Conservation (phyloP, 306 rosid species). For the Vigna radiata region DNA sequence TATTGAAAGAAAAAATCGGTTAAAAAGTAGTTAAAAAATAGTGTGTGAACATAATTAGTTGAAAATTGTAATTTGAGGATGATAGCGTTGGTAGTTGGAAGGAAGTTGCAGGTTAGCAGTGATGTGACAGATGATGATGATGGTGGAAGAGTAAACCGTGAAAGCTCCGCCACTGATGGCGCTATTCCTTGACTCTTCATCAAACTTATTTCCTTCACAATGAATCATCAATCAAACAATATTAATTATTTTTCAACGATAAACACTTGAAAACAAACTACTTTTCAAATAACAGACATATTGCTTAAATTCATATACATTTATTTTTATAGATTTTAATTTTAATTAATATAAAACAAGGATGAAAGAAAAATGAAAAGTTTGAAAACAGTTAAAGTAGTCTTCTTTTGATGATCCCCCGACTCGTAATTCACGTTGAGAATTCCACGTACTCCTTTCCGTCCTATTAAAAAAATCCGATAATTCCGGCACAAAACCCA, state of each 20-base stretch:
- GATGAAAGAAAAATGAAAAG: not conserved
- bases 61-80: too few species aligned
- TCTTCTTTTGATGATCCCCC: not conserved
- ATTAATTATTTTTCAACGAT: too few species aligned
- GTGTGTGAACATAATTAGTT: too few species aligned
- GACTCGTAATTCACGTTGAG: not conserved
- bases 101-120: not conserved
- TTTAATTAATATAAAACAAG: not conserved
- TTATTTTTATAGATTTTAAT: too few species aligned
- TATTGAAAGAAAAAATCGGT: too few species aligned
- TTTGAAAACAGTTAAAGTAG: not conserved
- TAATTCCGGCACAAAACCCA: not conserved
- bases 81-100: too few species aligned
- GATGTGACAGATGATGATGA: not conserved
- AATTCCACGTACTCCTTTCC: slow-evolving; percentile 3
- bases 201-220: not conserved
- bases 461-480: not conserved
- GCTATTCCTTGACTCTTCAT: slow-evolving; percentile 38
- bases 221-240: not conserved
- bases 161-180: slow-evolving; percentile 55
- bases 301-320: too few species aligned
- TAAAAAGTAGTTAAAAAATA: too few species aligned
- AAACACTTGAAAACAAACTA: too few species aligned
- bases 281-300: too few species aligned
- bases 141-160: not conserved